Base-by-base conservation (phyloP, 2,329 filamentous ascomycete species). In the Ophiostoma triangulosporum region DNA sequence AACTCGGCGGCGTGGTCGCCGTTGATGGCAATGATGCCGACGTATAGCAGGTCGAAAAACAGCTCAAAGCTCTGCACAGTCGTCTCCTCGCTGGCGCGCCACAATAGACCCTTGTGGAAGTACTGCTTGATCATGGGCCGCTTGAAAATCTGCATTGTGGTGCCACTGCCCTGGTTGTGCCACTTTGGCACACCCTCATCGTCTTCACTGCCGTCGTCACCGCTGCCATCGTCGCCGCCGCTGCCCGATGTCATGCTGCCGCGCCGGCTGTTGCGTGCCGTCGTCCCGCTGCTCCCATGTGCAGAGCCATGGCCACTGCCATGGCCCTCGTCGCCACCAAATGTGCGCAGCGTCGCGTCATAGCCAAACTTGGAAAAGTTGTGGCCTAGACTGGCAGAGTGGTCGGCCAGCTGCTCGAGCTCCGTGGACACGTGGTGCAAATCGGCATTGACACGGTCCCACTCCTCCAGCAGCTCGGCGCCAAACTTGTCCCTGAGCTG, bases 291-390 rank as follows among this genome's bases (percentile, higher is more conserved):
- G 20, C 51, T 33, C 3, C 32, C 31, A 7, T 45, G 38, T 3
- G 31, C 36, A 11, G 31, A 35, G 8, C 54, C 50, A 27, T 45
- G 27, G 20, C 46, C 35, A n/a, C 29, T n/a, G 35, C 50, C 49
- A 8, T 51, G 36, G 20, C 45, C 52, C 7, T 69, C 65, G 59
- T 68, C 46, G 9, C 22, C 56, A 2, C 53, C 58, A 51, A 56
- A 75, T 52, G 73, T 75, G 53, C 78, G 68, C 51, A 83, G 64
- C 62, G 76, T 72, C 27, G 78, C 78, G 49, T 70, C 72, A 61
- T 81, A 84, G 1, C 81, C 80, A 66, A 80, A 84, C 60, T 78
- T 78, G 53, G 71, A 72, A 62, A 83, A 83, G 61, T 77, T 83
- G 32, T 77, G 76, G 59, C 78, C 76, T 22, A 83, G 66, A 17